A percentile compares a stretch with the other conserved stretches of the same genome.
Conservation (phyloP, 345 rosid genomes). For the Populus pruinosa region DNA sequence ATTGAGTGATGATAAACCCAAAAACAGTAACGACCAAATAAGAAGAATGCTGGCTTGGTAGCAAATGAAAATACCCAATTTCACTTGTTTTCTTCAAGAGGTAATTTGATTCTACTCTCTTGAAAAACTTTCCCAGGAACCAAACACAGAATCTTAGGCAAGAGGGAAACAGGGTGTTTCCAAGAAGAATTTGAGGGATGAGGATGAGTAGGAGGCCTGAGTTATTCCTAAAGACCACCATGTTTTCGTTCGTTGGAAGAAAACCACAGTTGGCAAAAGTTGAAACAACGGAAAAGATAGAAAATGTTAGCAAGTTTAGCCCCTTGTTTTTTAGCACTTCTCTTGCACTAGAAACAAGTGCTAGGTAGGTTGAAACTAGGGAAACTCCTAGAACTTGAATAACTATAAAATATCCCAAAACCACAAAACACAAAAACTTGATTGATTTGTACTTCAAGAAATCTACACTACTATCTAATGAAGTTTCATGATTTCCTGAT, state of each 20-base stretch:
- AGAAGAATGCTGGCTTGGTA: constrained; percentile 24
- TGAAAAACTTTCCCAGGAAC: constrained; percentile 35
- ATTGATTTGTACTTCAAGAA: constrained; percentile 9
- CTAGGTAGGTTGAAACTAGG: constrained; percentile 34
- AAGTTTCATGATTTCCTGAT: background rate
- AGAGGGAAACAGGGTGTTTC: constrained; percentile 55
- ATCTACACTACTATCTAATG: constrained; percentile 4
- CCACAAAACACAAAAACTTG: constrained; percentile 34
- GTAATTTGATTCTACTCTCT: constrained; percentile 31
- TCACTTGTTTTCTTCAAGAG: constrained; percentile 35
- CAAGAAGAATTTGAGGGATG: constrained; percentile 49
- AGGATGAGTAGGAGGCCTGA: constrained; percentile 52
- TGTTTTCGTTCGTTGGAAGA: constrained; percentile 72
- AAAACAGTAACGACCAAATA: constrained; percentile 39
- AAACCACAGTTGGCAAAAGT: constrained; percentile 64
- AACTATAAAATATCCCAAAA: constrained; percentile 38
- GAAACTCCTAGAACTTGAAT: constrained; percentile 37
- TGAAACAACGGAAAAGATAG: constrained; percentile 50
- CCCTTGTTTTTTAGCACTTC: constrained; percentile 37
- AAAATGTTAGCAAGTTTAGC: constrained; percentile 39
- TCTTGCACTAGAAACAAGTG: constrained; percentile 33
- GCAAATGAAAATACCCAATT: constrained; percentile 45
- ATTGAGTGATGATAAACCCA: constrained; percentile 40
- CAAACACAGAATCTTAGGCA: constrained; percentile 35
- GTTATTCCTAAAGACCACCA: constrained; percentile 48